Evolutionary conservation across 78 protist genomes (phyloP), one percentile per base, ranked within the genome.

Genomic region (Dictyostelium firmibasis): DNA sequence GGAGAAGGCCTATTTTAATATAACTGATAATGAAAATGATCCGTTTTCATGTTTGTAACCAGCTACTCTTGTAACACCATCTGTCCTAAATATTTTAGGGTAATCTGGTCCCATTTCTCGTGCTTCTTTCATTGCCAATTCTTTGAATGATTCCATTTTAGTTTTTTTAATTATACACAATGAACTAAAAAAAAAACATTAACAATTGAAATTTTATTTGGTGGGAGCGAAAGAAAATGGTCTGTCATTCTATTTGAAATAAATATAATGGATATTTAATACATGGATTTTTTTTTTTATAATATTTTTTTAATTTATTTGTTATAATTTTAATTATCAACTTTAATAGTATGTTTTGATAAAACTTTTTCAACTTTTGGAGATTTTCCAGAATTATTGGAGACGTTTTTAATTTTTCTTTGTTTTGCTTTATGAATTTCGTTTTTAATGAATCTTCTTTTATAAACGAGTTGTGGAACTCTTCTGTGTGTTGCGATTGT

Each of bases 401-500:
- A 16, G 23, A 60, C 62, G n/a, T 89, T 89, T 23, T 78, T 31
- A 20, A 70, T 9, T 33, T 50, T 78, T 70, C 94, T 78, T 9
- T 43, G 25, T 50, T 89, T 20, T 29, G 94, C 50, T 43, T 81
- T 64, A 69, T 67, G 82, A 25, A 89, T 81, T 35, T 79, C 94
- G 50, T 89, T 89, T 47, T 81, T 89, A 18, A 89, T 53, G 60
- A 14, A 89, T 36, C 94, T 27, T 33, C 74, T 89, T 75, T 89
- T 89, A 16, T 81, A 89, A 47, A 89, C 75, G 1, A 62, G 25
- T 81, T 89, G 82, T 14, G 94, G 87, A 29, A 89, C 94, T 69
- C 94, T 60, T 47, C 94, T n/a, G 47, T 89, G 94, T 0, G 57
- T 78, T 0, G 83, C 25, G 64, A 89, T 89, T 25, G 94, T 89